Conservation (phyloP, 805 yeast species). For the Metschnikowia lochheadii region DNA sequence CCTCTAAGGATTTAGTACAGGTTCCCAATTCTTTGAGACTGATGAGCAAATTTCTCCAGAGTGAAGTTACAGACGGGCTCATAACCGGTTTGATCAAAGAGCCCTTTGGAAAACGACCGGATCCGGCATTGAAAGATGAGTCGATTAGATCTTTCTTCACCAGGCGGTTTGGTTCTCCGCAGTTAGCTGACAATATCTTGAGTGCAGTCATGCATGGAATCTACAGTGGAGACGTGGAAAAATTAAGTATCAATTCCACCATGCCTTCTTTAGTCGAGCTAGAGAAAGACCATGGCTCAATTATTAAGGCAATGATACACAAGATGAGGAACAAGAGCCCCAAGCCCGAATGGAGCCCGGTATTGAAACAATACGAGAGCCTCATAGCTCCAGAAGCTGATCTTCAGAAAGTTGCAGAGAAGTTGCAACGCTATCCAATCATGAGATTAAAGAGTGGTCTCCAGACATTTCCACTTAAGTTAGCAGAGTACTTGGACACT, state of each 20-base stretch:
- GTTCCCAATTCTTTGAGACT: slow-evolving; percentile 45
- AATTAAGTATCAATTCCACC: slow-evolving; percentile 62
- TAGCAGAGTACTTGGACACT: slow-evolving; percentile 35
- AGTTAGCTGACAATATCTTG: slow-evolving; percentile 52
- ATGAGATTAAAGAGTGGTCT: slow-evolving; percentile 55
- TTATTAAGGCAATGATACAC: slow-evolving; percentile 44
- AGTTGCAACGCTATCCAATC: slow-evolving; percentile 57
- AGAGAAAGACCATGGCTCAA: slow-evolving; percentile 59
- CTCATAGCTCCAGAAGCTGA: slow-evolving; percentile 38
- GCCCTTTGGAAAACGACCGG: slow-evolving; percentile 36
- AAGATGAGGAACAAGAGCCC: slow-evolving; percentile 20
- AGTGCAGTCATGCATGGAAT: slow-evolving; percentile 88
- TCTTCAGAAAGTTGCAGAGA: slow-evolving; percentile 30
- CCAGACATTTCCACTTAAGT: slow-evolving; percentile 44
- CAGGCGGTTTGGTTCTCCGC: slow-evolving; percentile 61
- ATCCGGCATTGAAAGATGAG: slow-evolving; percentile 49
- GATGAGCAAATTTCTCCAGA: slow-evolving; percentile 30
- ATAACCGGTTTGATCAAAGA: slow-evolving; percentile 47
- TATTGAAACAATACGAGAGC: slow-evolving; percentile 35
- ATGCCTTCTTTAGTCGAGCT: slow-evolving; percentile 51
- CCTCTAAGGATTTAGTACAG: slow-evolving; percentile 46
- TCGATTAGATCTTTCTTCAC: slow-evolving; percentile 61
- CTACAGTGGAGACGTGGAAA: slow-evolving; percentile 68
- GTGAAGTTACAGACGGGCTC: slow-evolving; percentile 45
- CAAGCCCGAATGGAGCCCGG: slow-evolving; percentile 5